Conservation (phyloP, 2,329 filamentous ascomycete species). For the Trichoderma oligosporum region DNA sequence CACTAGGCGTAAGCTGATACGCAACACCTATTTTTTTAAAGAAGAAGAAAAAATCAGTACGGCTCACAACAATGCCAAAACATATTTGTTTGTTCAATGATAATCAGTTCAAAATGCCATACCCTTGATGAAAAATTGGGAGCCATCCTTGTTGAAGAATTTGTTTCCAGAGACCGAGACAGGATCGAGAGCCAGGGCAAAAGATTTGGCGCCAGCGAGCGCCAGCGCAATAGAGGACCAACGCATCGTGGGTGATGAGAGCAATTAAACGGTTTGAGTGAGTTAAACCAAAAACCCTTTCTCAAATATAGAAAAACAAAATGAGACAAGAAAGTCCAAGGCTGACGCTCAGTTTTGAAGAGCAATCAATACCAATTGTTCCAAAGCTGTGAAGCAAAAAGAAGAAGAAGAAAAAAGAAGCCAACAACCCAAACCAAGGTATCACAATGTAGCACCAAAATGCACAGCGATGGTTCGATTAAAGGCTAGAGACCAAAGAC, state of each 20-base stretch:
- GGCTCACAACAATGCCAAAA: no score
- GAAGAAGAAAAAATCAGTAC: no score
- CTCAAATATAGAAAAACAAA: neutral
- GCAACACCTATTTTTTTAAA: slow-evolving; percentile 57
- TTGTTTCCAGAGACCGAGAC: slow-evolving; percentile 67
- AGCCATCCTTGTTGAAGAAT: slow-evolving; percentile 77
- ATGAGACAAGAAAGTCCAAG: neutral
- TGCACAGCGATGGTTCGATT: neutral
- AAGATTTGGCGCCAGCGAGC: slow-evolving; percentile 34
- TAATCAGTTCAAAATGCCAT: no score
- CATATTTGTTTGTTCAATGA: no score
- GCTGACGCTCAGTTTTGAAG: no score
- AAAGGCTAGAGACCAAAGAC: neutral
- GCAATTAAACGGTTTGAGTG: neutral
- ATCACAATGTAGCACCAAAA: neutral
- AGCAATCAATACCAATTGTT: neutral
- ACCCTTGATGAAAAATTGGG: slow-evolving; percentile 85
- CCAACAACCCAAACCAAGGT: no score
- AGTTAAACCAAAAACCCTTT: slow-evolving; percentile 4
- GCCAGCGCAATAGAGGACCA: slow-evolving; percentile 34
- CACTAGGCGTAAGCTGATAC: slow-evolving; percentile 61
- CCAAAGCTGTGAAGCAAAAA: neutral
- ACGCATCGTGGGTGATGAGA: slow-evolving; percentile 34
- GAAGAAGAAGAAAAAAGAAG: neutral
- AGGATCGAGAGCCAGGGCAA: slow-evolving; percentile 42